Evolutionary conservation across 2,329 filamentous ascomycete genomes (phyloP).

Genomic region (Samsoniella hepiali): DNA sequence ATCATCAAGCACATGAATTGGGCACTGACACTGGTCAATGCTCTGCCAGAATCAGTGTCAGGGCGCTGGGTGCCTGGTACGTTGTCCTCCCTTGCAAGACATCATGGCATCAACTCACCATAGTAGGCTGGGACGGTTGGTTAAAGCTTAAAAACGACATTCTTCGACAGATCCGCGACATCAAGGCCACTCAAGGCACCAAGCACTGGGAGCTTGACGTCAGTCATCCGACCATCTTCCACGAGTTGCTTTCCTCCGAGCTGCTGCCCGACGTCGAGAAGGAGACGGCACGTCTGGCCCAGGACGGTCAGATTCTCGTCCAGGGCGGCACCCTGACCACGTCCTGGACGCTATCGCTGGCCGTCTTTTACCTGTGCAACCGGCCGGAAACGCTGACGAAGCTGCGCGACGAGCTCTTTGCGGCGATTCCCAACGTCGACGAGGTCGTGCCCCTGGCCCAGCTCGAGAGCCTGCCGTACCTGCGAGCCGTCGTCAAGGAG

Average conservation of each 20-base stretch:
- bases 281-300: constrained; percentile 32
- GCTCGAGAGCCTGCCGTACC: constrained; percentile 40
- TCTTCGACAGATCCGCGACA: constrained; percentile 33
- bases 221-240: constrained; percentile 36
- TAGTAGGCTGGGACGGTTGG: constrained; percentile 35
- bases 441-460: constrained; percentile 28
- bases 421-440: constrained; percentile 31
- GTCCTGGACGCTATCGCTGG: constrained; percentile 34
- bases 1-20: constrained; percentile 36
- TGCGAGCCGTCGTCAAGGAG: constrained; percentile 51
- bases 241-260: constrained; percentile 32
- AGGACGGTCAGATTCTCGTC: constrained; percentile 39
- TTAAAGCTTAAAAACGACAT: constrained; percentile 40
- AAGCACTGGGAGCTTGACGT: constrained; percentile 34
- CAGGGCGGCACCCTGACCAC: constrained; percentile 42
- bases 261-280: constrained; percentile 35
- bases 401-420: constrained; percentile 37
- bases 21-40: constrained; percentile 34
- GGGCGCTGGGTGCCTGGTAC: constrained; percentile 33
- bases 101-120: constrained; percentile 23
- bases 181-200: constrained; percentile 34
- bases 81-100: constrained; percentile 17
- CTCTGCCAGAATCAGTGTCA: constrained; percentile 35
- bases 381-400: constrained; percentile 29
- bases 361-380: constrained; percentile 36